phyloP scores from a whole-genome alignment of 495 filamentous ascomycete genomes.

The Trichoderma asperelloides region DNA sequence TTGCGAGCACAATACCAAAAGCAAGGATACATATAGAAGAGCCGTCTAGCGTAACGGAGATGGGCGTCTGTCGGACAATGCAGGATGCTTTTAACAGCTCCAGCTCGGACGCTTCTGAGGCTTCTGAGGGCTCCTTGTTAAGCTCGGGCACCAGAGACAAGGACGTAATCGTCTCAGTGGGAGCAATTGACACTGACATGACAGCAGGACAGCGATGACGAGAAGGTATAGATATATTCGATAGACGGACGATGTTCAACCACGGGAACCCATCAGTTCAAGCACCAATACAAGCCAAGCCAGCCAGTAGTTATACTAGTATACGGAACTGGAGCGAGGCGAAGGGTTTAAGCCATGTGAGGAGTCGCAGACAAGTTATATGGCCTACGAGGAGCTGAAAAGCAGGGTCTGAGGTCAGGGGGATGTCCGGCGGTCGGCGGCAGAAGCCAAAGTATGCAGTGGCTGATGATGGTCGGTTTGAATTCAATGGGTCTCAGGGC shows the following conservation, averaged over 20 bases:
- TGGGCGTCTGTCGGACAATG: slow-evolving; percentile 37
- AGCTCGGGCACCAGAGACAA: not conserved
- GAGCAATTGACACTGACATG: slow-evolving; percentile 6
- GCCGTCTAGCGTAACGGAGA: slow-evolving; percentile 40
- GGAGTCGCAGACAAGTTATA: not conserved
- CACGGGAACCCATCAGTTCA: too few relatives aligned
- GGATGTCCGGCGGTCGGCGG: slow-evolving; percentile 5
- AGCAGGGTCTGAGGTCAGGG: not conserved
- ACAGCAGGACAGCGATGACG: not conserved
- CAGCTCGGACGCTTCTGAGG: not conserved
- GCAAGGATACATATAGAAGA: slow-evolving; percentile 33
- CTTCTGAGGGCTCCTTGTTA: not conserved
- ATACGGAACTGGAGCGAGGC: not conserved
- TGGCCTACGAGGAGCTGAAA: not conserved
- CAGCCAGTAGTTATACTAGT: not conserved
- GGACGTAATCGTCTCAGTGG: slow-evolving; percentile 3
- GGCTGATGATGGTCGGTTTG: not conserved
- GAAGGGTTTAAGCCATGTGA: not conserved
- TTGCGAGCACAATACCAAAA: slow-evolving; percentile 35
- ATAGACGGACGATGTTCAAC: not conserved
- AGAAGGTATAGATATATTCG: not conserved
- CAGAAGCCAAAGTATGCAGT: not conserved
- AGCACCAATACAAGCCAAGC: not conserved
- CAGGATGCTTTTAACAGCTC: not conserved
- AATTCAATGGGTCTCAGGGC: not conserved